Base-by-base conservation (phyloP, 1,284 basidiomycete species). In the Flammula alnicola region DNA sequence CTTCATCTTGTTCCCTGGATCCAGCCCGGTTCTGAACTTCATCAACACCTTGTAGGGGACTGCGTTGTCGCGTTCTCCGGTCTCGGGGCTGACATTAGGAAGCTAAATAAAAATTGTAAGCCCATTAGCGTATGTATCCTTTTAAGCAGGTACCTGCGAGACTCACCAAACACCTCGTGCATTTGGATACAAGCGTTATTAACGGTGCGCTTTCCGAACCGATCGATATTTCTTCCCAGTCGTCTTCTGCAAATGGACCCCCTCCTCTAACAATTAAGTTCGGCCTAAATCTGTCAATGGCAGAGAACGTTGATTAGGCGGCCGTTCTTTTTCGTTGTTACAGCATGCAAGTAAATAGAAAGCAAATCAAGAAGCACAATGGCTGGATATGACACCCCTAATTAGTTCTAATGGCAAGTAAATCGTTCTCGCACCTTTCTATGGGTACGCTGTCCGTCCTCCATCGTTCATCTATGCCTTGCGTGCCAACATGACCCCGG, bases 21-120 rank as follows among this genome's bases (percentile, higher is more conserved):
- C 80, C 44, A 83, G 55, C 6, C 80, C 80, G 14, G 65, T 76
- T 22, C 86, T 77, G 62, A 85, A 83, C 70, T 85, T 86, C 78
- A 82, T 81, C 8, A 88, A 64, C 14, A 82, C 77, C 66, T 89
- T 89, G 71, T 76, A 87, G 4, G 88, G 88, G 3, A 91, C 85
- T 1, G 86, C 84, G 16, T 74, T 74, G 59, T 91, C 88, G n/a
- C 81, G 76, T 20, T 77, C 63, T 25, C 86, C 88, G 1, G 80
- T 84, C 16, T 71, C 68, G 0, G 83, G 77, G 58, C 81, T 79
- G 9, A 91, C 78, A 56, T 91, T 91, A 12, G 88, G 88, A 31
- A 91, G 69, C 88, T 90, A 60, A 16, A 50, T 33, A 16, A 35
- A 37, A 37, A 35, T 9, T 19, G 20, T 16, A 32, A 17, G 39